phyloP scores from a whole-genome alignment of 2,329 filamentous ascomycete species.

The Fusarium graminum region DNA sequence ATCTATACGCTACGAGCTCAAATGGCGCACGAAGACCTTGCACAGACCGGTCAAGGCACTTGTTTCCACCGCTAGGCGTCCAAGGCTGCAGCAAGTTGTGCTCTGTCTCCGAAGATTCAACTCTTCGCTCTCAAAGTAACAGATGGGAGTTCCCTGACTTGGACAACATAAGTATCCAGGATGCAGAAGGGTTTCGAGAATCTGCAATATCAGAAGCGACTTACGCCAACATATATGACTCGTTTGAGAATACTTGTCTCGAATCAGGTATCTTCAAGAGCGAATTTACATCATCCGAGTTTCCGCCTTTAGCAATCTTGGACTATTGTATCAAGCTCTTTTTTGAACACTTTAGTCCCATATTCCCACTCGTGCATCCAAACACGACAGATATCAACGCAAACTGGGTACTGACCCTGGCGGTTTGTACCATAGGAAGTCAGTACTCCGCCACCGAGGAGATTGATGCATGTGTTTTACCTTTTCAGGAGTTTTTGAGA shows the following conservation, averaged over 20 bases:
- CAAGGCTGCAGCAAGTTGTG: background rate
- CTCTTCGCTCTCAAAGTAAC: fast-evolving
- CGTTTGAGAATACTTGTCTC: constrained; percentile 22
- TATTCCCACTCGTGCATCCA: constrained; percentile 51
- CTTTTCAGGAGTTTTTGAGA: constrained; percentile 46
- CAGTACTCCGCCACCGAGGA: constrained; percentile 46
- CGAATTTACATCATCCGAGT: constrained; percentile 22
- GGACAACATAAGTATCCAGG: background rate
- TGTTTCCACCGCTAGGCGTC: constrained; percentile 1
- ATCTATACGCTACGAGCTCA: constrained; percentile 37
- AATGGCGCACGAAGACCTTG: constrained; percentile 40
- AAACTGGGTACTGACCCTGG: constrained; percentile 42
- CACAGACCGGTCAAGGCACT: constrained; percentile 26
- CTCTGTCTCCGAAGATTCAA: background rate
- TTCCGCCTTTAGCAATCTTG: constrained; percentile 47
- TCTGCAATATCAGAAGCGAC: constrained; percentile 4
- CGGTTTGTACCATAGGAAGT: constrained; percentile 42
- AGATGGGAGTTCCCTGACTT: constrained; percentile 10
- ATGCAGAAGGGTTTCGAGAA: background rate
- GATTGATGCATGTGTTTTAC: constrained; percentile 35
- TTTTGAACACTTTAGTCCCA: constrained; percentile 51
- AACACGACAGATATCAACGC: constrained; percentile 17
- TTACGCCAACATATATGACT: constrained; percentile 15
- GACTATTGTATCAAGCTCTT: constrained; percentile 52
- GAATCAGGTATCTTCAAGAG: constrained; percentile 10